Evolutionary conservation across 208 protist species (phyloP), one percentile per base, ranked within the genome.

Genomic region (Crithidia brevicula): DNA sequence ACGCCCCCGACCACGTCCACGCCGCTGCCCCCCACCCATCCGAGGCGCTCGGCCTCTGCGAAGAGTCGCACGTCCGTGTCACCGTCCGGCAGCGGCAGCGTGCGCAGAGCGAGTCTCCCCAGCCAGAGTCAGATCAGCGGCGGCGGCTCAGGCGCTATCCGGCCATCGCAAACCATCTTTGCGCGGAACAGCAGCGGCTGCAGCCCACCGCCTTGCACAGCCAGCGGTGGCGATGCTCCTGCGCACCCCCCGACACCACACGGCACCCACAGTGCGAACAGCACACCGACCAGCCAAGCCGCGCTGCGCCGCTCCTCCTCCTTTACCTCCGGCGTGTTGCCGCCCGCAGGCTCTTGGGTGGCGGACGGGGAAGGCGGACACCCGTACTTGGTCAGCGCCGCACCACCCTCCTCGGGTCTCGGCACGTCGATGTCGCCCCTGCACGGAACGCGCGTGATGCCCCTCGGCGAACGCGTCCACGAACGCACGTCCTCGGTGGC

Each of bases 401-500:
- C 45, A 9, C 16, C 46, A 13, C 46, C 22, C 1, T 6, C 46
- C 1, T 22, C 59, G 0, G 11, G 16, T 3, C 3, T 9, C 1
- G 27, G 30, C 25, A n/a, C 33, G 59, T 47, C 54, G 8, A 25
- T 20, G 7, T 45, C 34, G 22, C 25, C 62, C 36, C 13, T 18
- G 33, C 62, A 51, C 62, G 22, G 13, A 7, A 18, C 22, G 11
- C 36, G 53, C 22, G 53, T 46, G 30, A 27, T 38, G 45, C 58
- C 36, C 30, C 58, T 53, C 18, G 46, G 56, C 31, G 64, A 53
- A 42, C 51, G 56, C 38, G 4, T 63, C 0, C 72, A 78, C 38
- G 67, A 73, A 50, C 62, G 74, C 43, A 80, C 74, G 1, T 51
- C 68, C 4, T 80, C 74, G 16, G 43, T 74, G 3, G 56, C 67